These are phyloP conservation scores for Penicillium robsamsonii DNA, from an alignment of 495 filamentous ascomycete genomes.

Conservation along the genomic window DNA sequence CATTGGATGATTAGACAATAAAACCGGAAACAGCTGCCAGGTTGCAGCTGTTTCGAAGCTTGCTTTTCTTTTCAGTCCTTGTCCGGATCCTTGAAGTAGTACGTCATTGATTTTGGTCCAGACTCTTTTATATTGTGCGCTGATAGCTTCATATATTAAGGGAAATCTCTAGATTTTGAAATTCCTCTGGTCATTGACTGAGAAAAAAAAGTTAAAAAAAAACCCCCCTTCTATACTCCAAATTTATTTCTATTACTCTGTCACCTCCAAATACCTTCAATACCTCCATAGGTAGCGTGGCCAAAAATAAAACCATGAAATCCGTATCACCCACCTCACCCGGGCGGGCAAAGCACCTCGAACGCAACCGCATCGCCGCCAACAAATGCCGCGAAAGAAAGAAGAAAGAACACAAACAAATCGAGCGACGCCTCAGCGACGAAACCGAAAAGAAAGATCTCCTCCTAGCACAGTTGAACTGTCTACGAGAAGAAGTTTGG, in stretches of 20 bases:
- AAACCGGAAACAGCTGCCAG: constrained; percentile 10
- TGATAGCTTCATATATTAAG: background rate
- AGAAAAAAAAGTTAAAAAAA: background rate
- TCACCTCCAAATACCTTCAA: background rate
- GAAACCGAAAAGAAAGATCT: constrained; percentile 23
- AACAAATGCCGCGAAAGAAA: constrained; percentile 28
- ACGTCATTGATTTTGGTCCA: constrained; percentile 9
- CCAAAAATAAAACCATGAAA: constrained; percentile 3
- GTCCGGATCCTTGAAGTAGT: background rate
- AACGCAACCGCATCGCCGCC: constrained; percentile 29
- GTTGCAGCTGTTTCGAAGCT: background rate
- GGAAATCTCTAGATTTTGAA: background rate
- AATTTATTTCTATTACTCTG: background rate
- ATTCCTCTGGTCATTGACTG: background rate
- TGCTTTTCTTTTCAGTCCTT: background rate
- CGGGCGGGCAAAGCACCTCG: constrained; percentile 23
- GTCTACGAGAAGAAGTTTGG: constrained; percentile 24
- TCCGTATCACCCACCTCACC: constrained; percentile 4
- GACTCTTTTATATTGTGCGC: background rate
- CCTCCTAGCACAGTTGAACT: constrained; percentile 16
- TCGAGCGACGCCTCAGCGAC: constrained; percentile 15
- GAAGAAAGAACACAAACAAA: constrained; percentile 23
- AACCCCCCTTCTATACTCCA: background rate
- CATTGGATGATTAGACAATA: constrained; percentile 2
- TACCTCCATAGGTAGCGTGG: background rate